Evolutionary conservation across 2,329 filamentous ascomycete genomes (phyloP).

Genomic region (Davidsoniella australis): DNA sequence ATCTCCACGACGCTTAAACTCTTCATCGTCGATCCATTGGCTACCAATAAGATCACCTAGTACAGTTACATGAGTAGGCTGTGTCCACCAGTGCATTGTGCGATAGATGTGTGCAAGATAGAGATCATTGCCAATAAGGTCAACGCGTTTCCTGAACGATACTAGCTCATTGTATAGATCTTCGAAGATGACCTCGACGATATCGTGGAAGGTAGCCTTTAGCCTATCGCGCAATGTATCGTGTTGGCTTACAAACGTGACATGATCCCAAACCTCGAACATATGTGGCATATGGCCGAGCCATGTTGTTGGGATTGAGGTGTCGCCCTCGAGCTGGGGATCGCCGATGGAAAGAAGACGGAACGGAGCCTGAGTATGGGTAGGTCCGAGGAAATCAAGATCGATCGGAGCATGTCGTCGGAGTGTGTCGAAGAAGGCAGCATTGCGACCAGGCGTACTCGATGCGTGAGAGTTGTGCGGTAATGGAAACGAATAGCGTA

Average conservation of each 20-base stretch:
- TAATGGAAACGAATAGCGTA: conserved; percentile 62
- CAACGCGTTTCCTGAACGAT: conserved; percentile 60
- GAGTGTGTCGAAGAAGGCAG: conserved; percentile 11
- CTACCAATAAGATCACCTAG: conserved; percentile 84
- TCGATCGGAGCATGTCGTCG: conserved; percentile 9
- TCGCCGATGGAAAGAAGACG: conserved; percentile 77
- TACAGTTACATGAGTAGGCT: conserved; percentile 73
- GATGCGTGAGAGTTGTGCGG: conserved; percentile 19
- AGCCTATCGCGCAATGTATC: conserved; percentile 33
- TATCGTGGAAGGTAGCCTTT: conserved; percentile 37
- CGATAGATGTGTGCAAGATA: conserved; percentile 90
- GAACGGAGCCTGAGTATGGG: conserved; percentile 46
- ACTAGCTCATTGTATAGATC: conserved; percentile 53
- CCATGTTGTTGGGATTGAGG: conserved; percentile 50
- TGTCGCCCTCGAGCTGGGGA: conserved; percentile 85
- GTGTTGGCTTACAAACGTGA: conserved; percentile 29
- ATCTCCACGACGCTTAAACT: conserved; percentile 57
- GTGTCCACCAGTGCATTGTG: conserved; percentile 65
- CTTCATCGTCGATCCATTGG: conserved; percentile 79
- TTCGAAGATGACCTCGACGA: conserved; percentile 43
- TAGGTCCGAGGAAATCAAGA: conserved; percentile 2
- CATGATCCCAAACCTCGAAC: conserved; percentile 27
- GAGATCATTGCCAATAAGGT: conserved; percentile 84
- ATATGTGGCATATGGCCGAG: conserved; percentile 37
- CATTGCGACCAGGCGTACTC: conserved; percentile 6